Conservation (phyloP, 495 filamentous ascomycete species). For the Talaromyces ruber region DNA sequence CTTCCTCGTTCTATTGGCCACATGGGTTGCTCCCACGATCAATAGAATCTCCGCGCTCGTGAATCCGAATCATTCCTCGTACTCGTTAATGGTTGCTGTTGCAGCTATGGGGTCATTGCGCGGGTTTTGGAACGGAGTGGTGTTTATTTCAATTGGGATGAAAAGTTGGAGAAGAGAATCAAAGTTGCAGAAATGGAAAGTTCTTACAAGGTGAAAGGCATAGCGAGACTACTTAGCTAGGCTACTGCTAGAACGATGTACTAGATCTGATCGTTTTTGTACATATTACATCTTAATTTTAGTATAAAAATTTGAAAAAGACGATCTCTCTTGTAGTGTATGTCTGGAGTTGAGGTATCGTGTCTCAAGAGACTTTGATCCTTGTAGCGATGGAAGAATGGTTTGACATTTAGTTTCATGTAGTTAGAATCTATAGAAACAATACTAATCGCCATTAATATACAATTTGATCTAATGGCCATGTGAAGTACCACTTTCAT, state of each 20-base stretch:
- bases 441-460: no score
- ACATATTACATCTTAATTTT: not conserved
- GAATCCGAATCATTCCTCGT: constrained; percentile 20
- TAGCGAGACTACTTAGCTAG: not conserved
- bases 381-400: not conserved
- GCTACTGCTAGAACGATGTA: not conserved
- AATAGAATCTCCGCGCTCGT: constrained; percentile 30
- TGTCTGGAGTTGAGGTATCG: not conserved
- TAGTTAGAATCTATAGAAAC: no score
- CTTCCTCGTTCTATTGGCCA: constrained; percentile 33
- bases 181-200: not conserved
- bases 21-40: constrained; percentile 37
- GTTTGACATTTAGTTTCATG: not conserved
- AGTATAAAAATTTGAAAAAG: not conserved
- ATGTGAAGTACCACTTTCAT: no score
- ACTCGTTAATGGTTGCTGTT: constrained; percentile 29
- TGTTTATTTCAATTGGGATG: constrained; percentile 33
- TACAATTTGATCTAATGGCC: no score
- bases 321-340: not conserved
- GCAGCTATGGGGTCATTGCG: constrained; percentile 31
- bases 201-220: not conserved
- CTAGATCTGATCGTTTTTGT: not conserved
- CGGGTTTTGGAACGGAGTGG: constrained; percentile 41
- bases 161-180: constrained; percentile 23
- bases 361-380: not conserved